Evolutionary conservation across 2,329 filamentous ascomycete genomes (phyloP), one percentile per base, ranked within the genome.

Genomic region (Dactylellina haptotyla): DNA sequence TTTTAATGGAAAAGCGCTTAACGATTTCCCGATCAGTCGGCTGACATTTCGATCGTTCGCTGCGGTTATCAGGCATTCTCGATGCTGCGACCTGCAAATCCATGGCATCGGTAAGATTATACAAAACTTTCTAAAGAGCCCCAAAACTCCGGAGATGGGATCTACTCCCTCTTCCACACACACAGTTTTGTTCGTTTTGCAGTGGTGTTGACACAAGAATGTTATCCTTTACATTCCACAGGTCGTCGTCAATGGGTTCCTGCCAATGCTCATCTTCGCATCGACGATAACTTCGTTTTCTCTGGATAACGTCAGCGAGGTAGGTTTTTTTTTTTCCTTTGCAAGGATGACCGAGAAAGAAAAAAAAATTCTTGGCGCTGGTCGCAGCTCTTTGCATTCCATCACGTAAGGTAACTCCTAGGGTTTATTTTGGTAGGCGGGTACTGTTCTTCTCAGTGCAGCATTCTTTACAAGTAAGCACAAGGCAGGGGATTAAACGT

Each of bases 41-140:
- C 56, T 54, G 48, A 64, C 43, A 74, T 75, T 45, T 59, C 59
- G 20, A 54, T 62, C 32, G 18, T 54, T 67, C 43, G 50, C 39
- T 57, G 51, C 25, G 53, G 41, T 51, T 43, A 30, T 48, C 23
- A 54, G 77, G 77, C 54, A 74, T 77, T 58, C 76, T 78, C 50
- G 75, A 74, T 37, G 65, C 66, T 53, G 76, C 75, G 48, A 76
- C 64, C 23, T 77, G 76, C 62, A 77, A 75, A 75, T 76, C 77
- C 32, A 78, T 77, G 63, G 76, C 77, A 30, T 67, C 65, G 58
- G 58, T 78, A 48, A 66, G 76, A 74, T 75, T 78, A 46, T 74
- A 75, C 59, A 30, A 76, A 3, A 54, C 76, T 53, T 25, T 10
- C 12, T 20, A 50, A n/a, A 18, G 56, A 75, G 54, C 20, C 63